A percentile compares a stretch with the other conserved stretches of the same genome.
These are phyloP conservation scores for Microglena sp. DNA, from an alignment of 139 green algal species.

Conservation along the genomic window DNA sequence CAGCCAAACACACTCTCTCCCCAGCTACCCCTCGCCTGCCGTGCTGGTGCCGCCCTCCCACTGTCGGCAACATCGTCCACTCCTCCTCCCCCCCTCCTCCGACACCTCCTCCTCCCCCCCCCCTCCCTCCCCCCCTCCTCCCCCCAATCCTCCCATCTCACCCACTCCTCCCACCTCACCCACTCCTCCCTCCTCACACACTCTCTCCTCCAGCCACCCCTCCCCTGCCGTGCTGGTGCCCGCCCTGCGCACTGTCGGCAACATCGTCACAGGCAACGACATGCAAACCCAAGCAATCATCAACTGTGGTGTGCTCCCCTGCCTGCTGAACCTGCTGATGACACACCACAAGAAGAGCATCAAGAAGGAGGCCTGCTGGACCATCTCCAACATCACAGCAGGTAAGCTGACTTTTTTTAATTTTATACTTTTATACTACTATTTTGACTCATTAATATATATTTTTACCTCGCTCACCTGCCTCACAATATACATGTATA, in stretches of 20 bases:
- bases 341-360: slow-evolving; percentile 76
- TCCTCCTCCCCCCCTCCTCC: too few species aligned
- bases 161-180: too few species aligned
- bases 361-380: slow-evolving; percentile 99
- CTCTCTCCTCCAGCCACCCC: slow-evolving; percentile 7
- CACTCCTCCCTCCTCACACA: too few species aligned
- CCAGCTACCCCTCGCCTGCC: too few species aligned
- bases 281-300: slow-evolving; percentile 95
- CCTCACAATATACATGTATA: too few species aligned
- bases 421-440: not conserved
- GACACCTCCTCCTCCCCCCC: too few species aligned
- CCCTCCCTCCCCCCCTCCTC: too few species aligned
- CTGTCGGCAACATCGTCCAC: too few species aligned
- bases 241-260: slow-evolving; percentile 94
- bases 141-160: too few species aligned
- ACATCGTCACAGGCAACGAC: slow-evolving; percentile 98
- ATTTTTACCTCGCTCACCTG: not conserved
- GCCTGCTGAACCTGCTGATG: slow-evolving; percentile 27
- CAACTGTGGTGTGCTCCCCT: slow-evolving; percentile 92
- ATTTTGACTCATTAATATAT: not conserved
- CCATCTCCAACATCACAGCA: slow-evolving; percentile 99
- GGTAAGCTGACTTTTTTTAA: slow-evolving; percentile 72
- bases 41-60: too few species aligned
- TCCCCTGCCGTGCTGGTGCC: slow-evolving; percentile 82
- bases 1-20: too few species aligned